These are phyloP conservation scores for Tulasnella sp. DNA, from an alignment of 768 basidiomycete genomes.

Conservation along the genomic window DNA sequence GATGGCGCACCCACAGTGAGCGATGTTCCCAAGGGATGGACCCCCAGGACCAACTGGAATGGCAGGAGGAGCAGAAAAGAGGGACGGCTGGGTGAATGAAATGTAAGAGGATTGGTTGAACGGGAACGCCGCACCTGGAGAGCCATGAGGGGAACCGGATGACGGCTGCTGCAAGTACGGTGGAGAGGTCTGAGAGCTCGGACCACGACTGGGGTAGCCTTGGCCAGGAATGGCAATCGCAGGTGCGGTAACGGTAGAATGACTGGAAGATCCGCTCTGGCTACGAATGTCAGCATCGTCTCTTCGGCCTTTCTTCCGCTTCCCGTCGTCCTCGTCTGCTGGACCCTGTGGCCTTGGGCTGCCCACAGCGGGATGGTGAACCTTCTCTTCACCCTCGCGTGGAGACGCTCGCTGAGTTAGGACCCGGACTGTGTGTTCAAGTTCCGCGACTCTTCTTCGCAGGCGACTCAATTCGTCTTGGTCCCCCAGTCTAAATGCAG, in stretches of 20 bases:
- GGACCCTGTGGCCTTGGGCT: not conserved
- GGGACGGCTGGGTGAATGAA: too few relatives aligned
- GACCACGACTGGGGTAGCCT: too few relatives aligned
- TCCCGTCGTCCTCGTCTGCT: not conserved
- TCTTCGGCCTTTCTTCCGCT: slow-evolving; percentile 6
- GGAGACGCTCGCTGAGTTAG: slow-evolving; percentile 26
- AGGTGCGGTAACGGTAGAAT: not conserved
- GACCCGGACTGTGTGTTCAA: slow-evolving; percentile 84
- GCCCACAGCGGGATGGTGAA: not conserved
- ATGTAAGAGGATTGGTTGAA: too few relatives aligned
- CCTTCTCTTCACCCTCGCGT: not conserved
- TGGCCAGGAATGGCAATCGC: not conserved
- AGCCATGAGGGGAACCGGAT: not conserved
- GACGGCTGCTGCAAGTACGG: too few relatives aligned
- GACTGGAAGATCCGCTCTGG: not conserved
- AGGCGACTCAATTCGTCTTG: slow-evolving; percentile 80
- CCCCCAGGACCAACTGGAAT: not conserved
- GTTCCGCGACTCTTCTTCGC: slow-evolving; percentile 78
- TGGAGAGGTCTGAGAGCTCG: too few relatives aligned
- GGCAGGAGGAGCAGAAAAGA: too few relatives aligned
- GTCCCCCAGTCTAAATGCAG: slow-evolving; percentile 29
- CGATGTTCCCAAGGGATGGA: not conserved
- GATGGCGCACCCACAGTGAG: slow-evolving; percentile 9
- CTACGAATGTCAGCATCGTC: not conserved
- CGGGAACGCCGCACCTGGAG: not conserved